Percentiles rank a stretch among this genome's conserved stretches.
Conservation (phyloP, 1,284 basidiomycete genomes). For the Ganoderma sinense region DNA sequence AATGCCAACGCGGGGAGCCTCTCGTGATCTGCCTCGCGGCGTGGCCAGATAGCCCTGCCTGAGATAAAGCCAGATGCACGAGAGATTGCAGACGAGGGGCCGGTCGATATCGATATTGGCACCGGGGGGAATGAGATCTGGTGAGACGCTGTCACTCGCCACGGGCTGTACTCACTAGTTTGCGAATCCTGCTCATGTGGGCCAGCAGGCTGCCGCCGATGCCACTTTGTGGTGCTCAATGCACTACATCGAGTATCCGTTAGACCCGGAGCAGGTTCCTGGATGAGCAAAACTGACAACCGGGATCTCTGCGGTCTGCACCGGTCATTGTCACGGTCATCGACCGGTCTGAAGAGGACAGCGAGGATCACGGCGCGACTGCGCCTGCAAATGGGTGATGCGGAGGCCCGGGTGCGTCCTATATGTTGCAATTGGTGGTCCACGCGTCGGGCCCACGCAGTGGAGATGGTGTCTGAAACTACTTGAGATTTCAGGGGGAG, state of each 20-base stretch:
- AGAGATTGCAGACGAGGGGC: not conserved
- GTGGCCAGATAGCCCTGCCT: slow-evolving; percentile 3
- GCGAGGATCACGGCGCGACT: slow-evolving; percentile 1
- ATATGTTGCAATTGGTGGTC: not conserved
- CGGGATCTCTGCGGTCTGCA: slow-evolving; percentile 4
- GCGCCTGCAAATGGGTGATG: not conserved
- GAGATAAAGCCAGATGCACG: slow-evolving; percentile 1
- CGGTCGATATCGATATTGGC: not conserved
- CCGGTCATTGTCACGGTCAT: slow-evolving; percentile 3
- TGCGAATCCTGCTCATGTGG: not conserved
- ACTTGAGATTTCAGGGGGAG: not conserved
- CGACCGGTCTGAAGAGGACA: not conserved
- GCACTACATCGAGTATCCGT: slow-evolving; percentile 21
- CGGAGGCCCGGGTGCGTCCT: not conserved
- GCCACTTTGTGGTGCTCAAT: slow-evolving; percentile 6
- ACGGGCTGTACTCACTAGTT: slow-evolving; percentile 4
- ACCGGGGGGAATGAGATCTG: not conserved
- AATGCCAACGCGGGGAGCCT: not conserved
- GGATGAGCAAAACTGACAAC: slow-evolving; percentile 21
- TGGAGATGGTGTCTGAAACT: slow-evolving; percentile 16
- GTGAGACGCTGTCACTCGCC: not conserved
- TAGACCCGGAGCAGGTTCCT: slow-evolving; percentile 20
- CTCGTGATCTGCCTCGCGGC: slow-evolving; percentile 1
- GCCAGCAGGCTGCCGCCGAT: not conserved
- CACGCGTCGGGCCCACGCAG: not conserved